Base-by-base conservation (phyloP, 495 filamentous ascomycete species). In the Xylaria cubensis region DNA sequence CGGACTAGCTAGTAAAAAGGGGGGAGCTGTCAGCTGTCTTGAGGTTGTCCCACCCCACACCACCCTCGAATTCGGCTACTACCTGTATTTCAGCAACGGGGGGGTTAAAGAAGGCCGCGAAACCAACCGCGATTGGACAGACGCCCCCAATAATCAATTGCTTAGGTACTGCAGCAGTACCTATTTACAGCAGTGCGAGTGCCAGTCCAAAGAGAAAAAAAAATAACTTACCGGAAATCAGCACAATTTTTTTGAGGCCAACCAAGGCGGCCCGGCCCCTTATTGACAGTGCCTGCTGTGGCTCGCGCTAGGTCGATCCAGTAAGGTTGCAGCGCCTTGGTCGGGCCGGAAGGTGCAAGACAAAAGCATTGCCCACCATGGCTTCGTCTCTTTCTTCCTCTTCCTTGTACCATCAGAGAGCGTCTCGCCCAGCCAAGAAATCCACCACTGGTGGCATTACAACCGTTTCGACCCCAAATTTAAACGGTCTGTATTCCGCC, bases 381-480 rank as follows among this genome's bases (percentile, higher is more conserved):
- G 68, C 77, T 77, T 79, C 77, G 51, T 76, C 74, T 48, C 42
- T 76, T 46, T 74, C 71, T 73, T 51, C 70, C 15, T 50, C 59
- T 19, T 58, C 48, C 50, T 46, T 36, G 34, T 26, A 48, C 36
- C 58, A 41, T 1, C 68, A 59, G 66, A 70, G 67, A n/a, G 26
- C 74, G 70, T 79, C 77, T 75, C 76, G 77, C 66, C 51, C 71
- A 50, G 70, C 71, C 68, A 79, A 72, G 71, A 76, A 78, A 74
- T 80, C 81, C 58, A 72, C 73, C 53, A 51, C 73, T 34, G 79
- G 80, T 76, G 82, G 83, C 65, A 83, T 87, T 72, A 85, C 85
- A 71, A 88, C 88, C 8, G 84, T 85, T 29, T 91, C 90, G 13
- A 89, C 86, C 2, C 88, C 90, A 4, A 90, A 90, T 74, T 80